Conservation (phyloP, 208 protist species). For the Acanthamoeba polyphaga region DNA sequence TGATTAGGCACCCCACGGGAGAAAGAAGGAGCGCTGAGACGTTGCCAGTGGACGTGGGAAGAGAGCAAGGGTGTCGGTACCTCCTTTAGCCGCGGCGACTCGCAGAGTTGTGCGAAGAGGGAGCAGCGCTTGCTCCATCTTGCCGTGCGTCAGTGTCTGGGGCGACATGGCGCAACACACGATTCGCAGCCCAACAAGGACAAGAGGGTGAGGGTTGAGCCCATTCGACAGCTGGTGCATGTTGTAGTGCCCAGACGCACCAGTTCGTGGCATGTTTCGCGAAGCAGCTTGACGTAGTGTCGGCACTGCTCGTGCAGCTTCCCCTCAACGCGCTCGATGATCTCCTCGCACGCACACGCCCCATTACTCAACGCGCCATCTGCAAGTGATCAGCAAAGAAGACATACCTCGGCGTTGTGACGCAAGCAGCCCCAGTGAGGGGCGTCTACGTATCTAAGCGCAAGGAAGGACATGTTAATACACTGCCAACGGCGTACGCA, state of each 20-base stretch:
- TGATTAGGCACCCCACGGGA: not conserved
- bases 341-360: not conserved
- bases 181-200: not conserved
- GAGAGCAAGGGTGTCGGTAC: not conserved
- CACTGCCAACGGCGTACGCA: not conserved
- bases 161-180: not conserved
- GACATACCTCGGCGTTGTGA: slow-evolving; percentile 10
- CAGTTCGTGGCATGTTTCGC: slow-evolving; percentile 13
- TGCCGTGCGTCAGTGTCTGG: not conserved
- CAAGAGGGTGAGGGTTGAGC: not conserved
- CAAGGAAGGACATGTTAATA: not conserved
- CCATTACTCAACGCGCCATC: no score
- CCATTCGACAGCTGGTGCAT: no score
- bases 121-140: not conserved
- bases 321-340: slow-evolving; percentile 22
- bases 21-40: no score
- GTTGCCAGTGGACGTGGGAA: no score
- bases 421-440: slow-evolving; percentile 27
- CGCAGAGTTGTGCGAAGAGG: slow-evolving; percentile 19
- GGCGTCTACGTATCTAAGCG: not conserved
- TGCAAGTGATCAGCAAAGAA: not conserved
- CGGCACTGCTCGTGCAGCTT: slow-evolving; percentile 22
- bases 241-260: not conserved
- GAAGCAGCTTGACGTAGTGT: slow-evolving; percentile 6
- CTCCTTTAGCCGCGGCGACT: not conserved